Base-by-base conservation (phyloP, 2,329 filamentous ascomycete species). In the Aspergillus ustus region DNA sequence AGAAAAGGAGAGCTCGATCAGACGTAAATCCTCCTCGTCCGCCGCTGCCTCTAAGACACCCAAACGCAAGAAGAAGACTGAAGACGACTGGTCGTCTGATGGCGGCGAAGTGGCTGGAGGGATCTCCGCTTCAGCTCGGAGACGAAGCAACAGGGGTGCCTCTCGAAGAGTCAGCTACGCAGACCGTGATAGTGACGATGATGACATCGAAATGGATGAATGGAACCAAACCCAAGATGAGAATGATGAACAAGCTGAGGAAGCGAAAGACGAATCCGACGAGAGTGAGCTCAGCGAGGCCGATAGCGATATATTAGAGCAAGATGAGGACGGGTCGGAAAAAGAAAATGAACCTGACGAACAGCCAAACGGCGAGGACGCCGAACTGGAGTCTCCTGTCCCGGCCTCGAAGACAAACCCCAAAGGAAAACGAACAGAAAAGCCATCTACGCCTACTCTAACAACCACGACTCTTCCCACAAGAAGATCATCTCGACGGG, bases 131-230 rank as follows among this genome's bases (percentile, higher is more conserved):
- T 68, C 73, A 19, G 67, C 72, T 52, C 73, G 77, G 52, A 79
- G 75, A 55, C 78, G 74, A 63, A 83, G 75, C 64, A 76, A 68
- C 60, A 74, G 77, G 56, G 75, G 72, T 20, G 70, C 70, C 5
- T 70, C 69, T 11, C 73, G 73, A 34, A 70, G 70, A 15, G 72
- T 81, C 63, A 80, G 75, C 62, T 81, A 82, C 62, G 77, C 72
- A 5, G 80, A 83, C 59, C 76, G 73, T 20, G 77, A 78, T 61
- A 81, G 77, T 48, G 78, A 78, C 37, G 78, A 81, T 40, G 78
- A 80, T 20, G 78, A 81, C 52, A 66, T 72, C 45, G 78, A 81
- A 56, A 78, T 81, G 71, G 72, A 75, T 40, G 73, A 78, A 44
- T 74, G 71, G 69, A 70, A 77, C 37, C 63, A 75, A 62, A 65